Base-by-base conservation (phyloP, 257 asterid genomes). In the Solanum appendiculatum region DNA sequence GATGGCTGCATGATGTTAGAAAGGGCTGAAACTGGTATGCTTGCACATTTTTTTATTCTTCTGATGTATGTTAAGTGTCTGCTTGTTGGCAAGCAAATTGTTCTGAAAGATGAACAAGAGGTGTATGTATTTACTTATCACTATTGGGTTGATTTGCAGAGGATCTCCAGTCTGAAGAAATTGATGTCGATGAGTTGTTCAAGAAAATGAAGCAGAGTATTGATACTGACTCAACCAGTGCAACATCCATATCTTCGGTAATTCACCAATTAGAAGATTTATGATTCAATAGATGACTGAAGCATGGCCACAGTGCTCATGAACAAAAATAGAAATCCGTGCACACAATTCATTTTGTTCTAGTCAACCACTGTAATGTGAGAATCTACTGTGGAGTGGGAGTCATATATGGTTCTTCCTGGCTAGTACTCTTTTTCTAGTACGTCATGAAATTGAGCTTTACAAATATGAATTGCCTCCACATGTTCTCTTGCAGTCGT, bases 201-300 rank as follows among this genome's bases (percentile, higher is more conserved):
- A 92, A 89, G 88, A 85, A 81, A 51, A 91, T 97, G 92, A 93
- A 93, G 95, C 91, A 89, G 88, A 91, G 90, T 85, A 93, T 46
- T 88, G 96, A 94, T 88, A 48, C 11, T 31, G 73, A 46, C 23
- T 5, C 92, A 56, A 86, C 91, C 90, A 58, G 82, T 83, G 98
- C 99, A 51, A 91, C 92, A 77, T 94, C 94, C 90, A 88, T 93
- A 85, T 87, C 96, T 74, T 95, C 99, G 95, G 99, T 97, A 92
- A 87, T 86, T 86, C 66, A 46, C 84, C 40, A 14, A 80, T 4
- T 44, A 46, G 40, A 44, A 44, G 66, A 16, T 80, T 80, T 9
- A 80, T 80, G 29, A 80, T 46, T 16, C 27, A 46, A 29, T 46
- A 80, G 29, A 46, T 0, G 6, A 0, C 40, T 0, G 42, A 46